phyloP scores from a whole-genome alignment of 257 asterid species.

The Solanum chmielewskii region DNA sequence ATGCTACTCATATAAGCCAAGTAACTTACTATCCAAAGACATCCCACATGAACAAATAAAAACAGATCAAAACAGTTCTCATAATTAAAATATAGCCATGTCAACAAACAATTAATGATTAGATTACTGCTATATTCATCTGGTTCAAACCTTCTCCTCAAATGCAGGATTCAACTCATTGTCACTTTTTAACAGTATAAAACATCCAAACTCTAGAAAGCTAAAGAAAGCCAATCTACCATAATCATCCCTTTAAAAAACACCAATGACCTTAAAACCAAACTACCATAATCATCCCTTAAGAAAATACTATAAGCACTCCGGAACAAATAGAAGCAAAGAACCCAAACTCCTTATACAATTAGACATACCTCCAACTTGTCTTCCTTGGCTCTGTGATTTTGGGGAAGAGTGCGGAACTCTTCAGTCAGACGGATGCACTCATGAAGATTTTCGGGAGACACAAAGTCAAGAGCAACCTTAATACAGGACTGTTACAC shows the following conservation, averaged over 20 bases:
- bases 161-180: not conserved
- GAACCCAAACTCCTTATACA: not conserved
- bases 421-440: conserved; percentile 65
- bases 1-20: too few species aligned
- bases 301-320: not conserved
- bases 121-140: not conserved
- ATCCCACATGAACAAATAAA: not conserved
- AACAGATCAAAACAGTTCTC: not conserved
- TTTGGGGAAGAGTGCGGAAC: conserved; percentile 70
- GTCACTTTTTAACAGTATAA: not conserved
- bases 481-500: conserved; percentile 69
- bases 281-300: not conserved
- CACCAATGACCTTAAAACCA: not conserved
- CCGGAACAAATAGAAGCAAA: not conserved
- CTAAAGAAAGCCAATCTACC: not conserved
- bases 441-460: conserved; percentile 77
- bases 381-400: conserved; percentile 78
- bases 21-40: too few species aligned
- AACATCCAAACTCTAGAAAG: not conserved
- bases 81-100: not conserved
- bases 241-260: not conserved
- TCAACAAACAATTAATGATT: not conserved
- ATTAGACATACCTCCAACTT: conserved; percentile 56
- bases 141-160: not conserved
- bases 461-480: conserved; percentile 86